Conservation (phyloP, 2,329 filamentous ascomycete genomes). For the Trichoderma koningii region DNA sequence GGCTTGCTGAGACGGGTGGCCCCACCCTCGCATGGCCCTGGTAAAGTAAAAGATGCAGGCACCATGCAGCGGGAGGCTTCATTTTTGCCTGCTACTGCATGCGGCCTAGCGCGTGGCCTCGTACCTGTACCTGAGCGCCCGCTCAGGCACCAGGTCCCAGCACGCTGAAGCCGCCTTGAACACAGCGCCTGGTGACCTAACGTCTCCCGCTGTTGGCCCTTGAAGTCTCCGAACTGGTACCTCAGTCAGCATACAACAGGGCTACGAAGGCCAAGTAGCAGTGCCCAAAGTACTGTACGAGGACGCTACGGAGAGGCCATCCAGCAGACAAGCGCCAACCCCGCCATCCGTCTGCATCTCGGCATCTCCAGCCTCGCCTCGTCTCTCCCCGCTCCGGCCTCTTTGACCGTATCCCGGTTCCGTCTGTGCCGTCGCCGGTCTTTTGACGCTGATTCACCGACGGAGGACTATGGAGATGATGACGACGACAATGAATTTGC, state of each 20-base stretch:
- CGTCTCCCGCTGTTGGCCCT: background rate
- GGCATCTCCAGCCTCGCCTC: constrained; percentile 1
- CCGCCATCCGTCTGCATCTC: constrained; percentile 7
- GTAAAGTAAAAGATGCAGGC: background rate
- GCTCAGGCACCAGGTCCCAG: constrained; percentile 18
- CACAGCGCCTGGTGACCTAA: background rate
- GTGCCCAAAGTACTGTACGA: too few relatives aligned
- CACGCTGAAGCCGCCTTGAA: background rate
- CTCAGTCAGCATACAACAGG: too few relatives aligned
- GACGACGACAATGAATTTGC: background rate
- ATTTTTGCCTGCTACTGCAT: background rate
- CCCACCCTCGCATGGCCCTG: background rate
- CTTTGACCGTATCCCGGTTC: background rate
- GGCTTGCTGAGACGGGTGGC: background rate
- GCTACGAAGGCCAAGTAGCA: too few relatives aligned
- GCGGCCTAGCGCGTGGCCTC: background rate
- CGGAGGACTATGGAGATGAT: background rate
- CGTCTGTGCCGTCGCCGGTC: background rate
- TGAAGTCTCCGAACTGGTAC: background rate
- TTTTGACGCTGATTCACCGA: background rate
- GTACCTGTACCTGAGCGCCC: background rate
- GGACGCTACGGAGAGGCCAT: too few relatives aligned
- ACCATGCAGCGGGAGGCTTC: constrained; percentile 1
- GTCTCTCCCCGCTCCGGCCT: constrained; percentile 1
- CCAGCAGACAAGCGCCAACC: background rate